Evolutionary conservation across 202 grass and related monocot species (phyloP).

Genomic region (Zoysia matrella): DNA sequence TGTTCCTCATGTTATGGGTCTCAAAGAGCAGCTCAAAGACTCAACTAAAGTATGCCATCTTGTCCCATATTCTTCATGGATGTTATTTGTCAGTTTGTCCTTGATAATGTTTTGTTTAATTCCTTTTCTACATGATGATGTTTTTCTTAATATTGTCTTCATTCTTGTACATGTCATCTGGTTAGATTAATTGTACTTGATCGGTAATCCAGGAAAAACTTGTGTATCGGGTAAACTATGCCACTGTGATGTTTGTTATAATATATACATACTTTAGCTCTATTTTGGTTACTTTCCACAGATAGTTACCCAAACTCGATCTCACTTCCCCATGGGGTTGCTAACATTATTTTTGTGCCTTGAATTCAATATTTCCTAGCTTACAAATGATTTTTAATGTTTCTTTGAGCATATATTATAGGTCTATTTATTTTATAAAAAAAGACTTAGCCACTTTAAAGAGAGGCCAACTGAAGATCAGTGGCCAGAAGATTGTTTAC

Average conservation of each 20-base stretch:
- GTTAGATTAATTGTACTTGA: conserved; percentile 9
- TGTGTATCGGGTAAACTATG: background rate
- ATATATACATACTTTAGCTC: background rate
- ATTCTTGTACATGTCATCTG: background rate
- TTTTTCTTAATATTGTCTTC: background rate
- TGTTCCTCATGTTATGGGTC: conserved; percentile 83
- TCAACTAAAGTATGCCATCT: conserved; percentile 69
- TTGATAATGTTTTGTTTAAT: conserved; percentile 27
- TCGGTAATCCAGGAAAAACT: background rate
- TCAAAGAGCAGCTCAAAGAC: conserved; percentile 92
- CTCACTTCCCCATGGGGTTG: background rate
- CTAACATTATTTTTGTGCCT: background rate
- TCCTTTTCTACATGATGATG: background rate
- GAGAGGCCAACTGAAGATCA: too few species aligned
- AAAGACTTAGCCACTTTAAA: too few species aligned
- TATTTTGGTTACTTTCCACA: conserved; percentile 1
- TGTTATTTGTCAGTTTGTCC: conserved; percentile 9
- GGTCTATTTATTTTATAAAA: too few species aligned
- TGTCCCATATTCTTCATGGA: conserved; percentile 21
- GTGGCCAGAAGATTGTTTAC: too few species aligned
- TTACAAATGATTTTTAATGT: conserved; percentile 12
- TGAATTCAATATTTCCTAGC: background rate
- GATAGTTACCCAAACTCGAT: conserved; percentile 6
- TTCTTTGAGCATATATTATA: background rate
- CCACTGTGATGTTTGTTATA: background rate